phyloP scores from a whole-genome alignment of 2,329 filamentous ascomycete genomes.

The Cladorrhinum sp. region DNA sequence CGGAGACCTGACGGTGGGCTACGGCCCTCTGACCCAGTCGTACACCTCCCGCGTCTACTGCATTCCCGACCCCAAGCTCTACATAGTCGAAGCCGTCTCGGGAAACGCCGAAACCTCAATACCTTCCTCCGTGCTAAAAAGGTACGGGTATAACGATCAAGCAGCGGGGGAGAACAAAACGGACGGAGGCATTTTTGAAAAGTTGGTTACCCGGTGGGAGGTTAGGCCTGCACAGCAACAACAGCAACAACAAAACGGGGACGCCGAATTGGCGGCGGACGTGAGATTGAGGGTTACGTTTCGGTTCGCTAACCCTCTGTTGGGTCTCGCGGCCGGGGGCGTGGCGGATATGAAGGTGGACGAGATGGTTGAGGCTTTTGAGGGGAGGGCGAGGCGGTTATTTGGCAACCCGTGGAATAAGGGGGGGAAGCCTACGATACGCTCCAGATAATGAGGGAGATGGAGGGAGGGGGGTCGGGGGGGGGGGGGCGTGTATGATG shows the following conservation, averaged over 20 bases:
- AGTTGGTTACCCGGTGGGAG: conserved; percentile 68
- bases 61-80: conserved; percentile 53
- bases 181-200: conserved; percentile 57
- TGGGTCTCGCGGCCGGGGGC: conserved; percentile 75
- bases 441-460: not conserved
- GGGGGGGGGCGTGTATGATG: not conserved
- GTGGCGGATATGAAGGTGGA: conserved; percentile 81
- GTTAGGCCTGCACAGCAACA: conserved; percentile 47
- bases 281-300: conserved; percentile 77
- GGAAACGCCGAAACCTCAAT: conserved; percentile 53
- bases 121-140: conserved; percentile 34
- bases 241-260: conserved; percentile 30
- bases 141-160: conserved; percentile 26
- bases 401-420: conserved; percentile 34
- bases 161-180: conserved; percentile 17
- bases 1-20: conserved; percentile 80
- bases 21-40: conserved; percentile 76
- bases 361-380: conserved; percentile 91
- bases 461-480: not conserved
- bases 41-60: conserved; percentile 82
- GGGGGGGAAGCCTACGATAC: not conserved
- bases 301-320: conserved; percentile 84
- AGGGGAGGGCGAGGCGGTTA: conserved; percentile 67
- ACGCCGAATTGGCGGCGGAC: conserved; percentile 58
- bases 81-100: conserved; percentile 71